Percentiles rank a stretch among this genome's conserved stretches.
phyloP scores from a whole-genome alignment of 2,329 filamentous ascomycete genomes.

The Beauveria bassiana region DNA sequence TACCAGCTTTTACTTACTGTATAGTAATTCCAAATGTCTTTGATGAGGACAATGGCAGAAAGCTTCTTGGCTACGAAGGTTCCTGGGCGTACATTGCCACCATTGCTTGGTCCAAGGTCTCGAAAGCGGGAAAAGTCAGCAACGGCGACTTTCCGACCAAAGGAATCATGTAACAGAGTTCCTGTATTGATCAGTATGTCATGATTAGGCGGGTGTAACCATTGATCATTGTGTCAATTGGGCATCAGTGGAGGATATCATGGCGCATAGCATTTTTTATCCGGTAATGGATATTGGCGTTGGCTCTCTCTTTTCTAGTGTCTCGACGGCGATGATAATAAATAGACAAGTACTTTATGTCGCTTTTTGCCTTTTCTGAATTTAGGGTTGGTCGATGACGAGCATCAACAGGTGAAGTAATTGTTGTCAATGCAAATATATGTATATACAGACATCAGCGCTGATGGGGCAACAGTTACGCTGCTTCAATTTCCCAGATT shows the following conservation, averaged over 20 bases:
- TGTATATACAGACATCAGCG: too few relatives aligned
- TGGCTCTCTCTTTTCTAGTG: background rate
- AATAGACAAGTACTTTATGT: background rate
- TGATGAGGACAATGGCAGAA: conserved; percentile 54
- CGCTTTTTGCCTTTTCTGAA: too few relatives aligned
- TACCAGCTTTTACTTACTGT: background rate
- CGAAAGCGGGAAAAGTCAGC: conserved; percentile 54
- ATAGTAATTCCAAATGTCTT: conserved; percentile 68
- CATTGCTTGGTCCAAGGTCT: conserved; percentile 69
- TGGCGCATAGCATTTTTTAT: background rate
- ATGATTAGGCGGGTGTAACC: background rate
- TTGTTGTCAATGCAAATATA: too few relatives aligned
- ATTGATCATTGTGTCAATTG: background rate
- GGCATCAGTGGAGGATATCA: background rate
- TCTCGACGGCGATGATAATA: background rate
- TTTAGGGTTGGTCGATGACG: too few relatives aligned
- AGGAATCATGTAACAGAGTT: conserved; percentile 19
- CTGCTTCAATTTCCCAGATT: too few relatives aligned
- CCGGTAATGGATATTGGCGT: background rate
- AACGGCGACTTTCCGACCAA: conserved; percentile 71
- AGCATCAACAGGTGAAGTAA: too few relatives aligned
- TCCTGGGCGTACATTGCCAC: conserved; percentile 74
- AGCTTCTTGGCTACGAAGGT: conserved; percentile 69
- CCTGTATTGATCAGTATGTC: too few relatives aligned
- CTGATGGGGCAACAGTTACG: too few relatives aligned